Base-by-base conservation (phyloP, 106 monocot genomes). In the Phalaenopsis equestris region DNA sequence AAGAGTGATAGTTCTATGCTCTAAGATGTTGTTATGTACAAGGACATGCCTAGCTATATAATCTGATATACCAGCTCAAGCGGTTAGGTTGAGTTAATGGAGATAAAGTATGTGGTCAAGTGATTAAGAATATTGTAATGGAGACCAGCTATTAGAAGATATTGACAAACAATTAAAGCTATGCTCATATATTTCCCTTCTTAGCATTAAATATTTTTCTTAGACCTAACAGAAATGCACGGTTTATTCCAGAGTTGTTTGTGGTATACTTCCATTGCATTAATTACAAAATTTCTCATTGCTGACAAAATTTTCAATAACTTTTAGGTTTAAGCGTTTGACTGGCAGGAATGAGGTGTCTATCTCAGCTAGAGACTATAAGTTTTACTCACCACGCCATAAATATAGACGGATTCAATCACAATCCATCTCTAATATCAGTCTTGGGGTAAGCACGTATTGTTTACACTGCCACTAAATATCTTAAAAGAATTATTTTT, bases 371-470 rank as follows among this genome's bases (percentile, higher is more conserved):
- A 89, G 90, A 77, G 97, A 98, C 84, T 98, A 92, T 67, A 98
- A 97, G 75, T 97, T 94, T 80, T 97, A 98, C 75, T 92, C 94
- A 11, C 97, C 97, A 49, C 87, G 97, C 12, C 97, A 98, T 72
- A 98, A 98, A 85, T 89, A 89, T 57, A 87, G 92, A 81, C 89
- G 94, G 72, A 77, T 81, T 82, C 56, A 79, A 39, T 87, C 96
- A 81, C 88, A 92, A 30, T 78, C 87, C 73, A 79, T 77, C 75
- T 79, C 90, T 68, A 91, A 82, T 77, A 87, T 94, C 37, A 84
- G 48, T 49, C 18, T 76, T 16, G 74, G 15, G 76, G 76, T 76
- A 76, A 48, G 49, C 49, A 75, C 46, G 46, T 75, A 75, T 10
- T 47, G 37, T 87, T 73, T 37, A 6, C 61, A 15, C 39, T 39